phyloP scores from a whole-genome alignment of 805 yeast species.

The Yarrowia osloensis region DNA sequence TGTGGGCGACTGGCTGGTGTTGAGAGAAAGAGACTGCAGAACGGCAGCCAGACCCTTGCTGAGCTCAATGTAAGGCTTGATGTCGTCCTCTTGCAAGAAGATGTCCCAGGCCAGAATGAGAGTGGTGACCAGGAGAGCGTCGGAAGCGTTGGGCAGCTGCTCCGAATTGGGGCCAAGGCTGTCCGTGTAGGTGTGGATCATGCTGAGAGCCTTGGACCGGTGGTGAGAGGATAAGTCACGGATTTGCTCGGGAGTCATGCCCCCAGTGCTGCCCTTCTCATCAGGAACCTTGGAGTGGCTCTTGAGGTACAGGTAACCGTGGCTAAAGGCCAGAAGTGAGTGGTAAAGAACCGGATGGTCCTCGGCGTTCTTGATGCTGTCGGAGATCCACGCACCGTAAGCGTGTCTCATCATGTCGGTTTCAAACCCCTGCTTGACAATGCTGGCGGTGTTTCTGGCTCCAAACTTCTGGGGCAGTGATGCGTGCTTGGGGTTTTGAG shows the following conservation, averaged over 20 bases:
- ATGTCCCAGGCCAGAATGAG: slow-evolving; percentile 40
- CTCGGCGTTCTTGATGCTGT: slow-evolving; percentile 35
- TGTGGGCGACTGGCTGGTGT: slow-evolving; percentile 35
- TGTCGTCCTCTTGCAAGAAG: slow-evolving; percentile 38
- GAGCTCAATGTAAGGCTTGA: slow-evolving; percentile 36
- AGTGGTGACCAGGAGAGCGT: slow-evolving; percentile 37
- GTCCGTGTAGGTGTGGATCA: slow-evolving; percentile 18
- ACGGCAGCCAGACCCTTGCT: slow-evolving; percentile 40
- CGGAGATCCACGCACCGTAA: slow-evolving; percentile 37
- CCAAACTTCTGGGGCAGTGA: slow-evolving; percentile 23
- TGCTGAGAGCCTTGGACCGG: background rate
- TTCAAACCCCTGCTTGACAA: slow-evolving; percentile 39
- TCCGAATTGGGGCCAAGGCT: background rate
- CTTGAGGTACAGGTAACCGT: slow-evolving; percentile 37
- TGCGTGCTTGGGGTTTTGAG: slow-evolving; percentile 27
- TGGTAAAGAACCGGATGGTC: slow-evolving; percentile 37
- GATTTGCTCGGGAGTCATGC: background rate
- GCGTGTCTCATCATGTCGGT: slow-evolving; percentile 37
- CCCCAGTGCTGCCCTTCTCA: background rate
- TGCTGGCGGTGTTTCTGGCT: slow-evolving; percentile 9
- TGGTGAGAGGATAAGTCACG: slow-evolving; percentile 1
- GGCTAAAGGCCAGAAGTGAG: slow-evolving; percentile 38
- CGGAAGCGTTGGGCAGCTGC: slow-evolving; percentile 13
- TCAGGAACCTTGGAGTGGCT: slow-evolving; percentile 32
- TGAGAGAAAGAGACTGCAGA: slow-evolving; percentile 35